These are phyloP conservation scores for Yamadazyma conglobata DNA, from an alignment of 1,139 yeast genomes.

Conservation along the genomic window DNA sequence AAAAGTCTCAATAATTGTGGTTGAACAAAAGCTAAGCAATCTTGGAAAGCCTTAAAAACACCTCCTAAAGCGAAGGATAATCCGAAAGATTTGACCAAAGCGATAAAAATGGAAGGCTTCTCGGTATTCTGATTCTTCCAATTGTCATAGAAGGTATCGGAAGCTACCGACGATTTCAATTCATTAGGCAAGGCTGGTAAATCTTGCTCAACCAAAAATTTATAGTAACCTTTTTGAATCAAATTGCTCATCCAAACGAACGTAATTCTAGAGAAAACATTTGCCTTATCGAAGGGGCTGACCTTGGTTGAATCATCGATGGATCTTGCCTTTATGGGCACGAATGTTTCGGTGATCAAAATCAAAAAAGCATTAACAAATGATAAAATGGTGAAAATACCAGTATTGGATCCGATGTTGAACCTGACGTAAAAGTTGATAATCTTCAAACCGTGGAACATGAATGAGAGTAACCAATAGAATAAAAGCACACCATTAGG, in stretches of 20 bases:
- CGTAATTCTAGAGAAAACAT: slow-evolving; percentile 73
- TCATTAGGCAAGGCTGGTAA: slow-evolving; percentile 75
- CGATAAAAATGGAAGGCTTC: slow-evolving; percentile 63
- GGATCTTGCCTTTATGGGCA: slow-evolving; percentile 47
- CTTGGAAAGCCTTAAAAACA: slow-evolving; percentile 74
- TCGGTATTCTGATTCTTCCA: slow-evolving; percentile 52
- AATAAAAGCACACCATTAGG: slow-evolving; percentile 69
- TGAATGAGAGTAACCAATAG: slow-evolving; percentile 66
- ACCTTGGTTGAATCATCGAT: slow-evolving; percentile 36
- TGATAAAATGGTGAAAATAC: slow-evolving; percentile 45
- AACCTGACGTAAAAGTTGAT: slow-evolving; percentile 50
- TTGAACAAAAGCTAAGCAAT: slow-evolving; percentile 77
- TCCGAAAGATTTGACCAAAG: slow-evolving; percentile 71
- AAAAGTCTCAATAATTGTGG: slow-evolving; percentile 79
- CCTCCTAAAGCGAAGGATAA: slow-evolving; percentile 67
- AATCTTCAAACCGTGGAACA: slow-evolving; percentile 37
- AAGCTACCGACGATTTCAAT: slow-evolving; percentile 51
- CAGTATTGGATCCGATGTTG: slow-evolving; percentile 28
- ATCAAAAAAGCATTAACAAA: slow-evolving; percentile 49
- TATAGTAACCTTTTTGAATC: slow-evolving; percentile 79
- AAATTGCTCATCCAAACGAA: slow-evolving; percentile 92
- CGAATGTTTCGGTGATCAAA: slow-evolving; percentile 50
- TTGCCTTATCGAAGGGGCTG: slow-evolving; percentile 76
- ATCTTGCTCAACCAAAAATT: slow-evolving; percentile 71
- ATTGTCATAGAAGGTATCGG: slow-evolving; percentile 48